Evolutionary conservation across 306 rosid species (phyloP).

Genomic region (Astragalus membranaceus): DNA sequence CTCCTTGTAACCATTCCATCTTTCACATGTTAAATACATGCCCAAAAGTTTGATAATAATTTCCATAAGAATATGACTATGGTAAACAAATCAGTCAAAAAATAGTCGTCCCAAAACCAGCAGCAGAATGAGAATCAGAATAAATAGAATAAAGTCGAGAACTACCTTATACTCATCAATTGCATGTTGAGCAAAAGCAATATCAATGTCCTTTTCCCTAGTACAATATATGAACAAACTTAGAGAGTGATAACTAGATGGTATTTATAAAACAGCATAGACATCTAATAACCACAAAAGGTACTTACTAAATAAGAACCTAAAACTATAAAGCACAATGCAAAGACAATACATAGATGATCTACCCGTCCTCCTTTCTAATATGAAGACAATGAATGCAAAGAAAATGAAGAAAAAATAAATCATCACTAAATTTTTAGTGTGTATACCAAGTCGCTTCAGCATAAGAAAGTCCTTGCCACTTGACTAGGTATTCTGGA

Average conservation of each 20-base stretch:
- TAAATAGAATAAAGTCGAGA: background rate
- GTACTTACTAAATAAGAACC: background rate
- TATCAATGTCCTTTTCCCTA: constrained; percentile 97
- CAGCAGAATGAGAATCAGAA: background rate
- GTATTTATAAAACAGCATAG: background rate
- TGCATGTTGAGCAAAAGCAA: constrained; percentile 88
- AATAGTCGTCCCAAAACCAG: background rate
- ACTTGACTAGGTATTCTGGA: constrained; percentile 93
- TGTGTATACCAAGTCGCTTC: constrained; percentile 85
- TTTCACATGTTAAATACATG: background rate
- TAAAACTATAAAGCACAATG: constrained; percentile 3
- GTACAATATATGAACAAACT: constrained; percentile 23
- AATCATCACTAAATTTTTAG: constrained; percentile 15
- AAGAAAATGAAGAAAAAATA: background rate
- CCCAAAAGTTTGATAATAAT: background rate
- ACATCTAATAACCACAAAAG: background rate
- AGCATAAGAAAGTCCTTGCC: constrained; percentile 99
- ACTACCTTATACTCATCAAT: constrained; percentile 95
- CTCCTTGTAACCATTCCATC: background rate
- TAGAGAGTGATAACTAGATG: constrained; percentile 20
- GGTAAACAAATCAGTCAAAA: background rate
- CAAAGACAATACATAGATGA: background rate
- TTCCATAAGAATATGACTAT: background rate
- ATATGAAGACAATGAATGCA: background rate
- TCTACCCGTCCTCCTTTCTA: constrained; percentile 8